Evolutionary conservation across 1,139 yeast species (phyloP).

Genomic region (Candida neerlandica): DNA sequence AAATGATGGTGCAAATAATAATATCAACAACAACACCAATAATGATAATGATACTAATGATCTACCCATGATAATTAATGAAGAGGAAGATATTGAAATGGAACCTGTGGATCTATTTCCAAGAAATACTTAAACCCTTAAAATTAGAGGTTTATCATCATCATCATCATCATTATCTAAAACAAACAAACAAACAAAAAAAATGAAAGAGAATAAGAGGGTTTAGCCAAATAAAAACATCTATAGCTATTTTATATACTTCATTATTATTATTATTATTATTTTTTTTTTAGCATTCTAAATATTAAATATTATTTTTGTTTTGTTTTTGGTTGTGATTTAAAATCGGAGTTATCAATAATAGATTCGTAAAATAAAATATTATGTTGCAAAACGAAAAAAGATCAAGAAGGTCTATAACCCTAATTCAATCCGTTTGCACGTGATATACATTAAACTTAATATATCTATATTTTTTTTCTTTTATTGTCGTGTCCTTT

Average conservation of each 20-base stretch:
- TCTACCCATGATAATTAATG: constrained; percentile 28
- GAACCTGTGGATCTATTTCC: constrained; percentile 33
- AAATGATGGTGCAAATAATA: constrained; percentile 18
- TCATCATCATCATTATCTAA: too few relatives aligned
- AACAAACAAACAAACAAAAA: too few relatives aligned
- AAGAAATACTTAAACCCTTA: constrained; percentile 15
- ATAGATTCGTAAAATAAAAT: not conserved
- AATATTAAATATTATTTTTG: not conserved
- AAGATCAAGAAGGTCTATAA: not conserved
- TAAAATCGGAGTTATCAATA: not conserved
- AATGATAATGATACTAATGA: constrained; percentile 17
- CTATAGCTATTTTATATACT: not conserved
- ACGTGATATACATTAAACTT: constrained; percentile 4
- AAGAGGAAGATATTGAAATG: constrained; percentile 38
- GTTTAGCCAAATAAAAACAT: not conserved
- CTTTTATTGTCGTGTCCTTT: not conserved
- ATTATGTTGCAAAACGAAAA: not conserved
- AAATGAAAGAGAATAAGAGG: too few relatives aligned
- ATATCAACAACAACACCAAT: constrained; percentile 7
- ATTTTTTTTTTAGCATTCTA: not conserved
- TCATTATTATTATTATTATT: not conserved
- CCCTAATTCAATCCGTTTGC: not conserved
- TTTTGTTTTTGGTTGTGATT: not conserved
- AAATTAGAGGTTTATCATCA: not conserved
- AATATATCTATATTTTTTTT: too few relatives aligned